Evolutionary conservation across 345 rosid species (phyloP).

Genomic region (Clausena lansium): DNA sequence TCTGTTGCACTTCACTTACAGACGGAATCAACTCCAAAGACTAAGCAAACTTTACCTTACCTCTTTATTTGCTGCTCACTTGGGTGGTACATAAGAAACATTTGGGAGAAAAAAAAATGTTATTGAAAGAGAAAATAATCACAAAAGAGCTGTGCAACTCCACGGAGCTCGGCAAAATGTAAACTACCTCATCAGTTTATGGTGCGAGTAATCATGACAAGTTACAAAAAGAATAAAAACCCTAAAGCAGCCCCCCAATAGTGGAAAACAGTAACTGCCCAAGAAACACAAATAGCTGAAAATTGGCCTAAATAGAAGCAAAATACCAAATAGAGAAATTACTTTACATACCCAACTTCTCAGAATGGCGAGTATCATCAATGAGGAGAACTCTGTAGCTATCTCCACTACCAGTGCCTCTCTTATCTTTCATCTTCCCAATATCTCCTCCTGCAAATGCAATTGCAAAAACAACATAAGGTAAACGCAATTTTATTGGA

Average conservation of each 20-base stretch:
- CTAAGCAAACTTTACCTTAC: not conserved
- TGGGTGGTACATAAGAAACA: not conserved
- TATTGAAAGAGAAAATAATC: not conserved
- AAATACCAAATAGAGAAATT: not conserved
- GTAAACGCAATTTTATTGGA: too few relatives aligned
- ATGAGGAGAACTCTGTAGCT: constrained; percentile 33
- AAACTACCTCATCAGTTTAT: too few relatives aligned
- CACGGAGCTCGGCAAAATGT: not conserved
- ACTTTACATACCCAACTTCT: constrained; percentile 27
- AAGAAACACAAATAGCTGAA: not conserved
- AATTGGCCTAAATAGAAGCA: not conserved
- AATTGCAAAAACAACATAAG: not conserved
- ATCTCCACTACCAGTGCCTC: constrained; percentile 28
- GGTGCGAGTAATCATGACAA: too few relatives aligned
- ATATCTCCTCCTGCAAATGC: constrained; percentile 30
- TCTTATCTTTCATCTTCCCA: constrained; percentile 23
- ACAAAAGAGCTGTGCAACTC: not conserved
- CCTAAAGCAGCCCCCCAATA: not conserved
- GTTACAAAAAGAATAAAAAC: not conserved
- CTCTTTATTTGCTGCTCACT: not conserved
- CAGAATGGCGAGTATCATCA: constrained; percentile 29
- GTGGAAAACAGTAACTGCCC: not conserved
- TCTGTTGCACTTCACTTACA: not conserved
- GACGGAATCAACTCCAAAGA: not conserved
- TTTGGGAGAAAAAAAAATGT: too few relatives aligned